Percentiles rank a stretch among this genome's conserved stretches.
Conservation (phyloP, 2,329 filamentous ascomycete species). For the Scytalidium lignicola region DNA sequence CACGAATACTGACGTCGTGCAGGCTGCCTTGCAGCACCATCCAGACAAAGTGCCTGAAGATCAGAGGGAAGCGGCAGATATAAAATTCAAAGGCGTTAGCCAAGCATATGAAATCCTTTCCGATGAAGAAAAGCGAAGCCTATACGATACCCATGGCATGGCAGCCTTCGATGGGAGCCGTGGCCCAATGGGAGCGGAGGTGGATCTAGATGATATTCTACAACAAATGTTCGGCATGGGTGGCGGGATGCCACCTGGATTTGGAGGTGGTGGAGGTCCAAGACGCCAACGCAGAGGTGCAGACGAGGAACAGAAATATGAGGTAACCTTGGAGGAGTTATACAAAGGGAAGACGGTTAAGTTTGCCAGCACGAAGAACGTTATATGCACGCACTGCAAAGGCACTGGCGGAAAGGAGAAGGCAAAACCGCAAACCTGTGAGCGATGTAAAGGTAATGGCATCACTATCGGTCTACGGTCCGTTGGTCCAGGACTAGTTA, state of each 20-base stretch:
- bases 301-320: constrained; percentile 86
- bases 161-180: constrained; percentile 78
- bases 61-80: constrained; percentile 78
- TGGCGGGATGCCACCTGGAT: constrained; percentile 30
- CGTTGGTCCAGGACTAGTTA: constrained; percentile 81
- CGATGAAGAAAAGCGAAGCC: constrained; percentile 86
- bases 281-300: constrained; percentile 64
- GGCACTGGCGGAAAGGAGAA: constrained; percentile 89
- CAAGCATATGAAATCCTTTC: constrained; percentile 97
- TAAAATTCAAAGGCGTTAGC: constrained; percentile 87
- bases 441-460: constrained; percentile 77
- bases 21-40: constrained; percentile 84
- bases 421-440: constrained; percentile 77
- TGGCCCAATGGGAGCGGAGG: constrained; percentile 58
- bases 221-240: constrained; percentile 84
- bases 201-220: constrained; percentile 88
- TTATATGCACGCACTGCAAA: constrained; percentile 82
- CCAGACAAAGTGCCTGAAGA: constrained; percentile 93
- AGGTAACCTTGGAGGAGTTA: constrained; percentile 86
- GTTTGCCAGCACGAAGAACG: constrained; percentile 91
- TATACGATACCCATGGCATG: constrained; percentile 96
- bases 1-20: constrained; percentile 13
- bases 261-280: constrained; percentile 37
- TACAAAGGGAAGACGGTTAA: constrained; percentile 99
- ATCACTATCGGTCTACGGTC: constrained; percentile 72